phyloP scores from a whole-genome alignment of 441 rosid species.

The Eutrema salsugineum region DNA sequence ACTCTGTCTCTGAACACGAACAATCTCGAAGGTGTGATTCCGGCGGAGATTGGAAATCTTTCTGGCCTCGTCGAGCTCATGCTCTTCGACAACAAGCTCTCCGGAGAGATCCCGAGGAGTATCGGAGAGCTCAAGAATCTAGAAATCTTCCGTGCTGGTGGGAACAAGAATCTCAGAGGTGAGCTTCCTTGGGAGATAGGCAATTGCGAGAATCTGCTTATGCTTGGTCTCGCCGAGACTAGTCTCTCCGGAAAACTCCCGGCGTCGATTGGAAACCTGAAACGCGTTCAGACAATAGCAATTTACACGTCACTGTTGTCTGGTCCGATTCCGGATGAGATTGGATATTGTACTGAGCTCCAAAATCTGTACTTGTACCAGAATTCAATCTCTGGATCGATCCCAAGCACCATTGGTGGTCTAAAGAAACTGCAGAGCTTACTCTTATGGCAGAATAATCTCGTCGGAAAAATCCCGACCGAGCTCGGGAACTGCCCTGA shows the following conservation, averaged over 20 bases:
- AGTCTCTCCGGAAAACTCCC: conserved; percentile 81
- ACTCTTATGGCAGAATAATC: conserved; percentile 78
- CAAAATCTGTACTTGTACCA: conserved; percentile 82
- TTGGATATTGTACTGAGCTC: conserved; percentile 73
- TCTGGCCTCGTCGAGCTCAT: conserved; percentile 48
- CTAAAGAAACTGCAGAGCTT: conserved; percentile 66
- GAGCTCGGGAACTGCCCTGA: conserved; percentile 73
- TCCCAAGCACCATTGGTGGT: conserved; percentile 55
- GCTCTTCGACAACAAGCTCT: conserved; percentile 69
- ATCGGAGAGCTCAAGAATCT: conserved; percentile 63
- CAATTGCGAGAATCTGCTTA: conserved; percentile 61
- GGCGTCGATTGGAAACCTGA: conserved; percentile 65
- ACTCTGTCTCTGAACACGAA: conserved; percentile 59
- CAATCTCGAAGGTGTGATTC: conserved; percentile 71
- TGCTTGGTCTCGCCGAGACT: conserved; percentile 88
- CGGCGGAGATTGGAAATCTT: conserved; percentile 61
- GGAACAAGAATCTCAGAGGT: conserved; percentile 79
- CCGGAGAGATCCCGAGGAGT: conserved; percentile 66
- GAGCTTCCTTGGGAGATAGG: conserved; percentile 90
- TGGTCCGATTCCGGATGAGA: conserved; percentile 74
- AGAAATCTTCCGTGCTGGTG: conserved; percentile 71
- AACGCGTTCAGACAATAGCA: conserved; percentile 70
- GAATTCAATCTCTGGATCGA: conserved; percentile 72
- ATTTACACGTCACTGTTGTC: conserved; percentile 65
- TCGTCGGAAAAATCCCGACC: conserved; percentile 68